Conservation (phyloP, 2,329 filamentous ascomycete genomes). For the Lecanicillium sp. region DNA sequence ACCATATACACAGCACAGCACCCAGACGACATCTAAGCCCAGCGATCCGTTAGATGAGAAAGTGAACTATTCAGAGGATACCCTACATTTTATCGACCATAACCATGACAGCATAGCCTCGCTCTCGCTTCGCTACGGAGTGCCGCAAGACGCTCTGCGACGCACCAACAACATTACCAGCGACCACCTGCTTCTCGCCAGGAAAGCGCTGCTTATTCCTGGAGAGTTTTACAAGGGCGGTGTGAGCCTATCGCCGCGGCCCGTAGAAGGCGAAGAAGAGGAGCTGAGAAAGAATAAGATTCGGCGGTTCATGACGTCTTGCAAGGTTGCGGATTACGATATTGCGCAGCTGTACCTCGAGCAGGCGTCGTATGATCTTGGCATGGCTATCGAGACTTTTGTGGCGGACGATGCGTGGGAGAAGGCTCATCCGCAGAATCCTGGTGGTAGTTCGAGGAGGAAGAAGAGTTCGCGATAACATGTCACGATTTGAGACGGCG, state of each 20-base stretch:
- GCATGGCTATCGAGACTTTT: conserved; percentile 55
- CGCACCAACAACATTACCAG: conserved; percentile 61
- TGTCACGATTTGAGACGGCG: no score
- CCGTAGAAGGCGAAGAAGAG: conserved; percentile 68
- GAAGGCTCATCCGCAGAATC: conserved; percentile 54
- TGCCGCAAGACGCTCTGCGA: conserved; percentile 56
- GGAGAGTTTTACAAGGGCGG: conserved; percentile 60
- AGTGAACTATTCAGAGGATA: conserved; percentile 54
- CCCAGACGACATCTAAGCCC: conserved; percentile 3
- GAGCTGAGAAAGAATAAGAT: conserved; percentile 63
- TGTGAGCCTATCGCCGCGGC: conserved; percentile 59
- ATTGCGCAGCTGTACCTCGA: conserved; percentile 69
- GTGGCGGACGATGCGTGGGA: conserved; percentile 72
- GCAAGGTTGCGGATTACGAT: conserved; percentile 71
- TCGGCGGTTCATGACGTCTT: conserved; percentile 69
- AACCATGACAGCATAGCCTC: conserved; percentile 59
- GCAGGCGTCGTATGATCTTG: conserved; percentile 59
- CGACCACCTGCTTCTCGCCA: conserved; percentile 62
- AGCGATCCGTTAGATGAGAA: conserved; percentile 21
- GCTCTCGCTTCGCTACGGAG: conserved; percentile 62
- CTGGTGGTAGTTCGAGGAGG: not conserved
- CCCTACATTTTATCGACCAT: conserved; percentile 68
- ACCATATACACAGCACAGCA: conserved; percentile 23
- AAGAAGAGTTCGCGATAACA: not conserved
- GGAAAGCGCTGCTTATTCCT: conserved; percentile 65